These are phyloP conservation scores for Stylosanthes scabra DNA, from an alignment of 331 rosid species.

Conservation along the genomic window DNA sequence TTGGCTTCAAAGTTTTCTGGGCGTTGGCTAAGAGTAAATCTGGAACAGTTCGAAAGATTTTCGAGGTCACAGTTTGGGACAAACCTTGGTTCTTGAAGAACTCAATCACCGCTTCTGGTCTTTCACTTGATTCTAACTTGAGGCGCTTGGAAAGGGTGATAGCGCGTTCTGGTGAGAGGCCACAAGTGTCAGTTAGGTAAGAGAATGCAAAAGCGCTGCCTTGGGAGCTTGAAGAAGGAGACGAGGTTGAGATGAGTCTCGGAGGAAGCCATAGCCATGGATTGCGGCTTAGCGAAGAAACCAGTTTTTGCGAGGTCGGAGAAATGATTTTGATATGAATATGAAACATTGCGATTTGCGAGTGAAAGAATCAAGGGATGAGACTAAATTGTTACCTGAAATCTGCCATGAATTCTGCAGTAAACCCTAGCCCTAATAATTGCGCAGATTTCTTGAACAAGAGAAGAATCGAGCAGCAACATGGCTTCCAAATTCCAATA, in stretches of 20 bases:
- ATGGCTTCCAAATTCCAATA: too few relatives aligned
- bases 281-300: neutral
- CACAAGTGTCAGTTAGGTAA: constrained; percentile 4
- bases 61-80: neutral
- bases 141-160: neutral
- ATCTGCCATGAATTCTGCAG: neutral
- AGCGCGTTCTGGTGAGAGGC: neutral
- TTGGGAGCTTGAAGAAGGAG: neutral
- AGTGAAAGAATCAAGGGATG: neutral
- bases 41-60: neutral
- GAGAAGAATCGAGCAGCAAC: too few relatives aligned
- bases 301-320: neutral
- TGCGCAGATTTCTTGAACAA: too few relatives aligned
- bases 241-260: neutral
- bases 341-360: neutral
- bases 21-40: neutral
- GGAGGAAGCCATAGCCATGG: neutral
- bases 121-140: neutral
- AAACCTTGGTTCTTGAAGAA: constrained; percentile 1
- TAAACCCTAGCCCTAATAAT: neutral
- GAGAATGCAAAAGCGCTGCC: neutral
- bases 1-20: neutral
- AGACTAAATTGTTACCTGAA: neutral
- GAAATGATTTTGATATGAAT: neutral
- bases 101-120: neutral